Evolutionary conservation across 83 land plant genomes (phyloP).

Genomic region (Larix sibirica): DNA sequence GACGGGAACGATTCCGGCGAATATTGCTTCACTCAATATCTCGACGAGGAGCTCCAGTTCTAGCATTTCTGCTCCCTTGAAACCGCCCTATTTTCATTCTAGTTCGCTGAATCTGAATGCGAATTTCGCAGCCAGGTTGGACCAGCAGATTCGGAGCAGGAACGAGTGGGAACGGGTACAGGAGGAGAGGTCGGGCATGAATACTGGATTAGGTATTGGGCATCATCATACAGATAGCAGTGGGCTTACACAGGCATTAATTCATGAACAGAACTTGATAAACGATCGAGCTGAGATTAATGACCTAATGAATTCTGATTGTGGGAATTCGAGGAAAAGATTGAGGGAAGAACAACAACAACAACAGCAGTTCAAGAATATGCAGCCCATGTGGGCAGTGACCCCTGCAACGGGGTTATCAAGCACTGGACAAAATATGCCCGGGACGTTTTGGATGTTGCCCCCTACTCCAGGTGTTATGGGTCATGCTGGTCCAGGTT

Average conservation of each 20-base stretch:
- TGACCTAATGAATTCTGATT: not conserved
- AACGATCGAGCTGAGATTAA: not conserved
- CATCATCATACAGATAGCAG: constrained; percentile 13
- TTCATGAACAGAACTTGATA: constrained; percentile 14
- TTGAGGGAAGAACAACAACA: constrained; percentile 15
- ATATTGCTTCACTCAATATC: constrained; percentile 65
- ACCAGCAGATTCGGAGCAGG: constrained; percentile 23
- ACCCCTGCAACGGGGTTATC: constrained; percentile 18
- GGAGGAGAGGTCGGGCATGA: not conserved
- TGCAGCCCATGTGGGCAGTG: constrained; percentile 27
- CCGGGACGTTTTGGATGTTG: constrained; percentile 55
- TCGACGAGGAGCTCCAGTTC: constrained; percentile 72
- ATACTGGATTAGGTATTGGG: not conserved
- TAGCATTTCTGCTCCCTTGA: constrained; percentile 45
- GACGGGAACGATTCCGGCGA: constrained; percentile 81
- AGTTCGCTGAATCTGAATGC: constrained; percentile 19
- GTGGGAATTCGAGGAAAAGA: constrained; percentile 22
- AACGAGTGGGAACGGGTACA: constrained; percentile 15
- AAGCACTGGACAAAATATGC: constrained; percentile 14
- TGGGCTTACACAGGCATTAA: constrained; percentile 21
- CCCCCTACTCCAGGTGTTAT: constrained; percentile 16
- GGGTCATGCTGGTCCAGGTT: not conserved
- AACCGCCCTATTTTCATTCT: constrained; percentile 16
- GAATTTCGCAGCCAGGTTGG: constrained; percentile 20
- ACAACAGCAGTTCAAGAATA: constrained; percentile 20